Evolutionary conservation across 768 basidiomycete species (phyloP), one percentile per base, ranked within the genome.

Genomic region (Daedaleopsis sinensis): DNA sequence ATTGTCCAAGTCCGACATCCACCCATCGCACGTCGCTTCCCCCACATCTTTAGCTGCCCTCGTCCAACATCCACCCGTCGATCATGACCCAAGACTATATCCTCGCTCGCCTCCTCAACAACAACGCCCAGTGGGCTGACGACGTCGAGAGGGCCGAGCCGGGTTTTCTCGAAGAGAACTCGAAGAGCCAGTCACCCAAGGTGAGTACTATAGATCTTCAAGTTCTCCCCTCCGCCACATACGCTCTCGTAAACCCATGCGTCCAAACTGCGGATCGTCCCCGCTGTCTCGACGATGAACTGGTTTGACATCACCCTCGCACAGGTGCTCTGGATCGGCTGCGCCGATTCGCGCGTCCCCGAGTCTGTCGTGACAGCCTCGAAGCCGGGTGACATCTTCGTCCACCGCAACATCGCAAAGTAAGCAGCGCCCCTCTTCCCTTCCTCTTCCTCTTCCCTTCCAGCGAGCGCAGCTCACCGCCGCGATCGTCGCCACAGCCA

Each of bases 381-480:
- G 10, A 80, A 80, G 64, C 94, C 94, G 0, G 94, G 93, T 55
- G 88, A 89, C 47, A 84, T 91, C 62, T 95, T 96, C 68, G 86
- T 89, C 32, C 87, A 93, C 74, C 80, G 94, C 50, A 95, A 95
- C 74, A 88, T 96, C 65, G 94, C 93, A 55, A 95, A 96, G 89
- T 92, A 65, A 59, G 86, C 75, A 48, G 57, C 38, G 44, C 39
- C 3, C 37, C 23, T 24, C 58, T n/a, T n/a, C n/a, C n/a, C n/a
- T n/a, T n/a, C n/a, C n/a, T n/a, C n/a, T n/a, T n/a, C n/a, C n/a
- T n/a, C n/a, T n/a, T n/a, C n/a, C n/a, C n/a, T n/a, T n/a, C n/a
- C n/a, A n/a, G n/a, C n/a, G n/a, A n/a, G n/a, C n/a, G n/a, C n/a
- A n/a, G n/a, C n/a, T n/a, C n/a, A n/a, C n/a, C n/a, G n/a, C n/a